A percentile compares a stretch with the other conserved stretches of the same genome.
phyloP scores from a whole-genome alignment of 2,329 filamentous ascomycete genomes.

The Moelleriella libera region DNA sequence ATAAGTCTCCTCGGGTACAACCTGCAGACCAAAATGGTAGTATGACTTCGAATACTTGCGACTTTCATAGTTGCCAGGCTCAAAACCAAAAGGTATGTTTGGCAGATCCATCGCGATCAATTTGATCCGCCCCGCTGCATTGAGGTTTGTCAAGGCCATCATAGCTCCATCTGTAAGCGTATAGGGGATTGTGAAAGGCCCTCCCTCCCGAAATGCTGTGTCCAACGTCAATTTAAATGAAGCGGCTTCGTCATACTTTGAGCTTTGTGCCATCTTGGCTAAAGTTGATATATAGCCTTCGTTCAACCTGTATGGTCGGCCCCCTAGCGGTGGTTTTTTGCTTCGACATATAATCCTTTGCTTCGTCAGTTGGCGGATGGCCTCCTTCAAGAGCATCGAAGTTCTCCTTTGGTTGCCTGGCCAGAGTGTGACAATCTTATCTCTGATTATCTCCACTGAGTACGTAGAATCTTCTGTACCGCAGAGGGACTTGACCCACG shows the following conservation, averaged over 20 bases:
- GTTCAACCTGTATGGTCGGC: slow-evolving; percentile 49
- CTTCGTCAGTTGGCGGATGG: slow-evolving; percentile 31
- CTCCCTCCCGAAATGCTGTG: slow-evolving; percentile 28
- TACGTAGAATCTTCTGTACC: slow-evolving; percentile 36
- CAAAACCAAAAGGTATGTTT: slow-evolving; percentile 54
- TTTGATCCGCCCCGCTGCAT: slow-evolving; percentile 41
- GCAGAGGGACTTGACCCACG: slow-evolving; percentile 46
- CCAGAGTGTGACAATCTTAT: slow-evolving; percentile 37
- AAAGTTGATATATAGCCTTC: slow-evolving; percentile 43
- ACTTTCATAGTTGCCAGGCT: slow-evolving; percentile 57
- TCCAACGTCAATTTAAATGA: slow-evolving; percentile 48
- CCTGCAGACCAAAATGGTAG: slow-evolving; percentile 48
- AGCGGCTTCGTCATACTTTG: slow-evolving; percentile 43
- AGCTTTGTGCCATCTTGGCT: slow-evolving; percentile 36
- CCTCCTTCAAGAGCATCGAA: slow-evolving; percentile 30
- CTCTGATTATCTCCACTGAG: slow-evolving; percentile 29
- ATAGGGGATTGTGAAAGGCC: slow-evolving; percentile 34
- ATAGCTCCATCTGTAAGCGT: slow-evolving; percentile 49
- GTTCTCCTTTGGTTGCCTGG: slow-evolving; percentile 22
- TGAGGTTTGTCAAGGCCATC: slow-evolving; percentile 53
- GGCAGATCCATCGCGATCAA: slow-evolving; percentile 41
- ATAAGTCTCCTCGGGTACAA: slow-evolving; percentile 50
- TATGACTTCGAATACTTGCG: slow-evolving; percentile 52
- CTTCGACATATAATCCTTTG: slow-evolving; percentile 44
- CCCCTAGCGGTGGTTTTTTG: slow-evolving; percentile 41